phyloP scores from a whole-genome alignment of 345 rosid genomes.

The Eucalyptus pauciflora region DNA sequence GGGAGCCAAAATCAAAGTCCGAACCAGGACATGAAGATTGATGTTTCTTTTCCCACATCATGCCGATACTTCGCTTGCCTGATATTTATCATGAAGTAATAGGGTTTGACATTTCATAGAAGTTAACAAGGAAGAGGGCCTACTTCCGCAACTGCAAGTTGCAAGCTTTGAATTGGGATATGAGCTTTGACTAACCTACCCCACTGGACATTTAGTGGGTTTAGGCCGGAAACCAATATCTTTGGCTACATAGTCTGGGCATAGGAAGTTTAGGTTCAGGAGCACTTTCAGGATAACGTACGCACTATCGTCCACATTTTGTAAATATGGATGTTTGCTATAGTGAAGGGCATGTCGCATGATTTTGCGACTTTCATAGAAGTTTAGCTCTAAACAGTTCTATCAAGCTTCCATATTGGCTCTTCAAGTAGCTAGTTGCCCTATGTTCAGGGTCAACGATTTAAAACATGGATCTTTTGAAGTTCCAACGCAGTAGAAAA shows the following conservation, averaged over 20 bases:
- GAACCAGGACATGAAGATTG: conserved; percentile 10
- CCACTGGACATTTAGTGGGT: neutral
- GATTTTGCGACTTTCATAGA: neutral
- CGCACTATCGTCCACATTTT: neutral
- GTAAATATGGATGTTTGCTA: neutral
- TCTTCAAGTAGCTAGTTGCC: neutral
- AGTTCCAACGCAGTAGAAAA: neutral
- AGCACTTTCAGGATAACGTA: neutral
- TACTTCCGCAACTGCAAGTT: neutral
- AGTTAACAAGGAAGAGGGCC: neutral
- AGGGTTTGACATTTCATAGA: neutral
- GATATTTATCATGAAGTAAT: neutral
- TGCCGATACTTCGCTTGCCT: neutral
- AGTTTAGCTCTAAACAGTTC: neutral
- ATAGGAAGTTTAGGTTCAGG: neutral
- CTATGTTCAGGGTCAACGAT: neutral
- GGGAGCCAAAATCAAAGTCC: neutral
- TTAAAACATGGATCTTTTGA: neutral
- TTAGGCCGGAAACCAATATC: neutral
- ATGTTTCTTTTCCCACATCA: neutral
- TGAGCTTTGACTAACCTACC: neutral
- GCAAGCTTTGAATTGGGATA: neutral
- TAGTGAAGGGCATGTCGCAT: neutral
- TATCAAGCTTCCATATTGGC: neutral
- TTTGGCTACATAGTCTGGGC: neutral